Evolutionary conservation across 768 basidiomycete genomes (phyloP).

Genomic region (Macrolepiota dolichaula): DNA sequence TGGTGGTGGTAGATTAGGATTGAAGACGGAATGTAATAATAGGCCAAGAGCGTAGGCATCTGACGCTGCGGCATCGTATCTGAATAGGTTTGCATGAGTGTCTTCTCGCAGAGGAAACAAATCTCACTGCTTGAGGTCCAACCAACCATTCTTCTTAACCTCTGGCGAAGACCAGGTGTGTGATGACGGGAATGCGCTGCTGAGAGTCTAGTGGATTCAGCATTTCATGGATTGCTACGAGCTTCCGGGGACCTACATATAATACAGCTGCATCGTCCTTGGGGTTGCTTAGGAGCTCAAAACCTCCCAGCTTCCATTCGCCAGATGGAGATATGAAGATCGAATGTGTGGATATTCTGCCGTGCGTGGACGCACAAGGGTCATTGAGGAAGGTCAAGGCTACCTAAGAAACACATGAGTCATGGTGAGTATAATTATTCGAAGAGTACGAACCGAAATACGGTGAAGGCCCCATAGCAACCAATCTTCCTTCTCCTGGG

Average conservation of each 20-base stretch:
- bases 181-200: conserved; percentile 61
- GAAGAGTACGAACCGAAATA: conserved; percentile 61
- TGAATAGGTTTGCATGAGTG: conserved; percentile 17
- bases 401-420: conserved; percentile 46
- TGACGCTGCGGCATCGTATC: conserved; percentile 54
- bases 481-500: conserved; percentile 82
- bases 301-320: conserved; percentile 96
- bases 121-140: conserved; percentile 72
- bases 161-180: conserved; percentile 74
- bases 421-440: neutral
- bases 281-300: conserved; percentile 83
- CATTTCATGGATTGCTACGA: neutral
- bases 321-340: conserved; percentile 91
- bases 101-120: neutral
- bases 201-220: conserved; percentile 48
- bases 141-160: conserved; percentile 86
- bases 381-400: conserved; percentile 91
- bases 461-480: conserved; percentile 91
- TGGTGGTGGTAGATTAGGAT: conserved; percentile 72
- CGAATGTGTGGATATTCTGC: conserved; percentile 67
- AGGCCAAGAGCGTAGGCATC: conserved; percentile 91
- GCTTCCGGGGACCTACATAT: conserved; percentile 55
- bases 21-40: conserved; percentile 84
- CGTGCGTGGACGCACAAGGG: conserved; percentile 78
- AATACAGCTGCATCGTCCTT: conserved; percentile 76